phyloP scores from a whole-genome alignment of 345 rosid species.

The Fremontodendron californicum region DNA sequence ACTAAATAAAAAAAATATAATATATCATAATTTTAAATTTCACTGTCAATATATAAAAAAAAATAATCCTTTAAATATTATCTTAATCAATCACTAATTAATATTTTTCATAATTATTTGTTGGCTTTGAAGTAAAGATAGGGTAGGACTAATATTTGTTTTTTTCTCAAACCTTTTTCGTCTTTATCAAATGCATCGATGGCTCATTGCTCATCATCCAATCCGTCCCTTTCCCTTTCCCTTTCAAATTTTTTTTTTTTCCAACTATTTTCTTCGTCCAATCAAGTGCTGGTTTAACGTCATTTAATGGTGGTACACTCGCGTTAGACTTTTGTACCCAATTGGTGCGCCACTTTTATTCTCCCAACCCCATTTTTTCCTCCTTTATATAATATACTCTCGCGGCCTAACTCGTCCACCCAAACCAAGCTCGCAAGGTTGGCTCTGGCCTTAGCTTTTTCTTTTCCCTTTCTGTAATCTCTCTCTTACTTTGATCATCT shows the following conservation, averaged over 20 bases:
- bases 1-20: too few relatives aligned
- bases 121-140: background rate
- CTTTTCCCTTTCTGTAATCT: background rate
- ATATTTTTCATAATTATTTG: too few relatives aligned
- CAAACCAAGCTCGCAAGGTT: background rate
- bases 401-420: background rate
- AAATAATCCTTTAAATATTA: too few relatives aligned
- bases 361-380: background rate
- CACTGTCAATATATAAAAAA: too few relatives aligned
- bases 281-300: background rate
- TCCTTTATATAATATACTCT: background rate
- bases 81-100: too few relatives aligned
- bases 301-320: background rate
- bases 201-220: background rate
- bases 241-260: background rate
- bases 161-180: background rate
- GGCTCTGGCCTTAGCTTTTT: background rate
- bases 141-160: background rate
- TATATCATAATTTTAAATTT: too few relatives aligned
- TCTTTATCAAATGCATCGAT: background rate
- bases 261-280: background rate
- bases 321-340: background rate
- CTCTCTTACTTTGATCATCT: background rate
- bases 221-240: background rate
- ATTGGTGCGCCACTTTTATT: background rate